Base-by-base conservation (phyloP, 768 basidiomycete genomes). In the Auricularia auricula-judae region DNA sequence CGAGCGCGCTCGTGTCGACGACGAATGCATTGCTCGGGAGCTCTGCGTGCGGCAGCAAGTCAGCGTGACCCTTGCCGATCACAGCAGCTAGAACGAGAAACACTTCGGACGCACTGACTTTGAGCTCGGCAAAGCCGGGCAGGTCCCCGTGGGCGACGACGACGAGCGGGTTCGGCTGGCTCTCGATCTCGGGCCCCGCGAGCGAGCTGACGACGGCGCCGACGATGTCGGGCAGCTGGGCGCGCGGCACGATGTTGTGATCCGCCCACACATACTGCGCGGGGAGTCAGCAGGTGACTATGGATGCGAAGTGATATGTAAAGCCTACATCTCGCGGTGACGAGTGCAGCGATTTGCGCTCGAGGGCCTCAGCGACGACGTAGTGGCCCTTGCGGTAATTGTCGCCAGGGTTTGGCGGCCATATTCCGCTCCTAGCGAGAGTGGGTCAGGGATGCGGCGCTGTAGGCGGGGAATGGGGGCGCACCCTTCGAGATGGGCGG, bases 351-450 rank as follows among this genome's bases (percentile, higher is more conserved):
- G 7, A 81, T 78, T 65, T 88, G 85, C 56, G 56, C 23, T 59
- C 56, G 29, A 59, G 34, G 0, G 56, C 56, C 69, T 92, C 90
- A 12, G 79, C 74, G 51, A 91, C 80, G 64, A 92, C 82, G 66
- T 85, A 90, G 70, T 92, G 89, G 0, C 90, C 91, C 71, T 78
- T 80, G 89, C 90, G 82, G 72, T 91, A 93, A 69, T 92, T 91
- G 29, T 78, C 77, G 63, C 86, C 85, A 2, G 91, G 89, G 36
- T 80, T 75, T 35, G 90, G 91, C 4, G 90, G 90, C 90, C 90
- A 93, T 67, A 84, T 82, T 3, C 83, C 83, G 8, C 79, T 76
- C 8, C 88, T 90, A 42, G 39, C 12, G 72, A 14, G 7, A 14
- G 8, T 42, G 39, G 39, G 8, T 42, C 39, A 42, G 39, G 39